These are phyloP conservation scores for Sabuloglossum arenarium DNA, from an alignment of 495 filamentous ascomycete genomes.

Conservation along the genomic window DNA sequence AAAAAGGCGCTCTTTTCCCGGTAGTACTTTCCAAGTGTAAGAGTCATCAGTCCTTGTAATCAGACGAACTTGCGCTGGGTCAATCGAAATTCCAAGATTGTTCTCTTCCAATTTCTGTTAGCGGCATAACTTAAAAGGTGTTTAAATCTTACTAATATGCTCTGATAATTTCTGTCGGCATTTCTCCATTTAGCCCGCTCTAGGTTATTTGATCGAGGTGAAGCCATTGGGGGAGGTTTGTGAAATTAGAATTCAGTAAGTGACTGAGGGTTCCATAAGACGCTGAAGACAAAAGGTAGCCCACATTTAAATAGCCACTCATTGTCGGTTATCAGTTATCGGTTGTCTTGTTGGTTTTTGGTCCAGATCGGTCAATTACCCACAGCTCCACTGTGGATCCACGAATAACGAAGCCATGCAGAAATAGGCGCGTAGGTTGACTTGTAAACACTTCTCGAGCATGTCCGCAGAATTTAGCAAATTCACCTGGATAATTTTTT, in stretches of 20 bases:
- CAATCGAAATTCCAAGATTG: conserved; percentile 7
- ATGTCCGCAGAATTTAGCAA: too few species aligned
- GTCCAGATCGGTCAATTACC: too few species aligned
- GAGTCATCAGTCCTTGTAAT: not conserved
- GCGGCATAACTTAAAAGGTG: not conserved
- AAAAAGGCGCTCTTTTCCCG: conserved; percentile 5
- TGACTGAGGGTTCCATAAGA: too few species aligned
- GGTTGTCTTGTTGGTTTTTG: too few species aligned
- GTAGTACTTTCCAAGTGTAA: conserved; percentile 4
- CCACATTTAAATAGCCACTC: too few species aligned
- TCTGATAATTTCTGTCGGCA: conserved; percentile 1
- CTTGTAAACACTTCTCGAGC: too few species aligned
- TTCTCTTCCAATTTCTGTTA: not conserved
- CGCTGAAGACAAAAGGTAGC: too few species aligned
- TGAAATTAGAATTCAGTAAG: not conserved
- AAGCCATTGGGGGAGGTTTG: not conserved
- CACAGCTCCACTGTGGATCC: too few species aligned
- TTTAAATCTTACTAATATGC: not conserved
- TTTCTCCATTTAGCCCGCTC: not conserved
- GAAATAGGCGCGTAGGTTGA: too few species aligned
- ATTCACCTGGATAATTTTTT: too few species aligned
- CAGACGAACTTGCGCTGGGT: conserved; percentile 7
- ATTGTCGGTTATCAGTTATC: too few species aligned
- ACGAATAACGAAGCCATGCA: too few species aligned
- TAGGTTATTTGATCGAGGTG: conserved; percentile 1